Evolutionary conservation across 192 early-diverging fungal genomes (phyloP).

Genomic region (Chytriomyces hyalinus): DNA sequence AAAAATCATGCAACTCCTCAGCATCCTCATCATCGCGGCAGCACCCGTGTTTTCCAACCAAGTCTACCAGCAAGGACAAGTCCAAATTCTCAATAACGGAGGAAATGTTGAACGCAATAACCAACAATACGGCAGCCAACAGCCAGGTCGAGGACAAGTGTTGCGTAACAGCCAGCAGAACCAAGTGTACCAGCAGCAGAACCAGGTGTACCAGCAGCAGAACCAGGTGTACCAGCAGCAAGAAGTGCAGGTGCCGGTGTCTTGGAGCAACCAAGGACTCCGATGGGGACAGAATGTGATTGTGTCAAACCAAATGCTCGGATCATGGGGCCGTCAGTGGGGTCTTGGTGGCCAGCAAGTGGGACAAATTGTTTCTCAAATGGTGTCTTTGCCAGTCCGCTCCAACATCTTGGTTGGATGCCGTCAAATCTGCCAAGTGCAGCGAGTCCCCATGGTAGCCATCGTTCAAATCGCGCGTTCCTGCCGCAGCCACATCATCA

Average conservation of each 20-base stretch:
- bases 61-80: too few species aligned
- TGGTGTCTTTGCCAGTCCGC: not conserved
- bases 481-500: not conserved
- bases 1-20: too few species aligned
- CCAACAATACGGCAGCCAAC: too few species aligned
- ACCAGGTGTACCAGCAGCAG: not conserved
- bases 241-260: not conserved
- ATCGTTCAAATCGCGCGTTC: not conserved
- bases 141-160: too few species aligned
- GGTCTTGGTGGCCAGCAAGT: not conserved
- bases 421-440: not conserved
- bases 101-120: too few species aligned
- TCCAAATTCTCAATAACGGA: too few species aligned
- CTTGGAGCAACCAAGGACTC: not conserved
- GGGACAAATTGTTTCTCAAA: not conserved
- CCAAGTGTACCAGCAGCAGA: not conserved
- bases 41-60: too few species aligned
- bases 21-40: too few species aligned
- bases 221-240: not conserved
- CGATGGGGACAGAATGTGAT: not conserved
- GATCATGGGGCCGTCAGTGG: not conserved
- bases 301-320: not conserved
- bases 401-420: not conserved
- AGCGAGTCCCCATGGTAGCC: not conserved
- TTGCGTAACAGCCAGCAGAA: not conserved